Conservation (phyloP, 1,139 yeast genomes). For the Yamadazyma trypodendri region DNA sequence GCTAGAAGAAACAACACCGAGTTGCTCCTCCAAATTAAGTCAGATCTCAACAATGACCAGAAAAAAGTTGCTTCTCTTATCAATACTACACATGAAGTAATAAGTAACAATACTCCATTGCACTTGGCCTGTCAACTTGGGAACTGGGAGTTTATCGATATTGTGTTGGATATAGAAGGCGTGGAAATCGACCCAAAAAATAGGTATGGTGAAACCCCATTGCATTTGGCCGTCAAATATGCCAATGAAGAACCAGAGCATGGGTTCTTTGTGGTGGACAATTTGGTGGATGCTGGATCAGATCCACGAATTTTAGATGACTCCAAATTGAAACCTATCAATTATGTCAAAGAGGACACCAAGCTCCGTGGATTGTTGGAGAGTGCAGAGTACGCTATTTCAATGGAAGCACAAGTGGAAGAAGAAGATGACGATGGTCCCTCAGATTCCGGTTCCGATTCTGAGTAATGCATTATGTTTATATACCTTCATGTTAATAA, state of each 20-base stretch:
- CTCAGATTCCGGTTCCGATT: slow-evolving; percentile 24
- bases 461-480: slow-evolving; percentile 2
- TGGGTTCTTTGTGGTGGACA: slow-evolving; percentile 76
- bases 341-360: slow-evolving; percentile 56
- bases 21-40: slow-evolving; percentile 58
- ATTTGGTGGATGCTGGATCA: slow-evolving; percentile 88
- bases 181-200: slow-evolving; percentile 85
- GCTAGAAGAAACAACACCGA: slow-evolving; percentile 88
- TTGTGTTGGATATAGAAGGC: slow-evolving; percentile 81
- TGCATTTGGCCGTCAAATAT: slow-evolving; percentile 81
- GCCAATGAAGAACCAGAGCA: slow-evolving; percentile 79
- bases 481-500: not conserved
- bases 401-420: slow-evolving; percentile 34
- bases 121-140: slow-evolving; percentile 84
- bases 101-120: slow-evolving; percentile 74
- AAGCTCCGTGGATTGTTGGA: slow-evolving; percentile 62
- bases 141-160: slow-evolving; percentile 82
- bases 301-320: slow-evolving; percentile 58
- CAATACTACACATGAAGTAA: slow-evolving; percentile 70
- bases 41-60: slow-evolving; percentile 43
- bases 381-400: slow-evolving; percentile 75
- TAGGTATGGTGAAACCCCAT: slow-evolving; percentile 82
- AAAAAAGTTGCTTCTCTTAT: slow-evolving; percentile 56
- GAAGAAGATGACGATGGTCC: slow-evolving; percentile 25
- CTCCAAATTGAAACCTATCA: slow-evolving; percentile 65